Percentiles rank a stretch among this genome's conserved stretches.
phyloP scores from a whole-genome alignment of 2,329 filamentous ascomycete species.

The Zymoseptoria crescenta region DNA sequence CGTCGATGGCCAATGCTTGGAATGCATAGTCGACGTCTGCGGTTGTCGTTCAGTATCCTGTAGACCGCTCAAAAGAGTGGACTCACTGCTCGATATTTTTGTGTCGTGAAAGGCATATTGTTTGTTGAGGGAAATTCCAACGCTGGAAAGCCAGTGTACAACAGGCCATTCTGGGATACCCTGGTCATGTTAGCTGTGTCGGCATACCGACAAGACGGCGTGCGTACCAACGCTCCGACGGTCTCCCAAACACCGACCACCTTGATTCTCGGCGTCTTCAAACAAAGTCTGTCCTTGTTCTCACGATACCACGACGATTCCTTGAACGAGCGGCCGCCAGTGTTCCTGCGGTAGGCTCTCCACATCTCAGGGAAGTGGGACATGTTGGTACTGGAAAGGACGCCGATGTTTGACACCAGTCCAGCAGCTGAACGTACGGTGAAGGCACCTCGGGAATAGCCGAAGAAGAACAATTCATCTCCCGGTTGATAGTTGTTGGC shows the following conservation, averaged over 20 bases:
- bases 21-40: slow-evolving; percentile 31
- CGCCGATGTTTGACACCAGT: slow-evolving; percentile 8
- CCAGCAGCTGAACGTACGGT: slow-evolving; percentile 12
- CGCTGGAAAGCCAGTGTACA: slow-evolving; percentile 24
- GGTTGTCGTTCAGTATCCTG: not conserved
- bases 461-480: slow-evolving; percentile 39
- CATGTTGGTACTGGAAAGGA: slow-evolving; percentile 11
- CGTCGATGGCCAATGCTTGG: slow-evolving; percentile 33
- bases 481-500: slow-evolving; percentile 43
- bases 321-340: slow-evolving; percentile 1
- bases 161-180: slow-evolving; percentile 12
- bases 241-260: slow-evolving; percentile 37
- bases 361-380: slow-evolving; percentile 8
- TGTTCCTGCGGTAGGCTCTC: slow-evolving; percentile 5
- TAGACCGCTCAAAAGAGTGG: not conserved
- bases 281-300: slow-evolving; percentile 1
- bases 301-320: slow-evolving; percentile 7
- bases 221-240: slow-evolving; percentile 21
- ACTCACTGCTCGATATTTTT: slow-evolving; percentile 23
- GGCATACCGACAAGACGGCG: too few relatives aligned
- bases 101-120: slow-evolving; percentile 38
- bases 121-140: slow-evolving; percentile 12
- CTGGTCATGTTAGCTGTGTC: not conserved
- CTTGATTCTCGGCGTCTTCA: slow-evolving; percentile 25
- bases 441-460: slow-evolving; percentile 38